Conservation (phyloP, 257 asterid species). For the Solanum bulbocastanum region DNA sequence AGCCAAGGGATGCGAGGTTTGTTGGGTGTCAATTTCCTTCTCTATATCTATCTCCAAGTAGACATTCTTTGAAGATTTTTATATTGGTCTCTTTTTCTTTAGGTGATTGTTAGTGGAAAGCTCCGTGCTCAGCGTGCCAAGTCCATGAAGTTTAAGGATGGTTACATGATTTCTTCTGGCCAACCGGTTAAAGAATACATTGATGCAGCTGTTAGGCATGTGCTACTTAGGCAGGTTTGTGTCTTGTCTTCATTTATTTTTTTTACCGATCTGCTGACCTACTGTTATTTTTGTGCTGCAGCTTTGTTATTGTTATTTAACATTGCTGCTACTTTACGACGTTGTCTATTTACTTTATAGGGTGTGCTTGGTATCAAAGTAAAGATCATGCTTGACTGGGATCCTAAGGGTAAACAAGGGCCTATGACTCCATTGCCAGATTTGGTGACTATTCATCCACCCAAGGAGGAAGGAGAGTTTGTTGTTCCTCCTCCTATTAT, state of each 20-base stretch:
- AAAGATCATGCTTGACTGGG: constrained; percentile 2
- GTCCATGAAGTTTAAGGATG: constrained; percentile 61
- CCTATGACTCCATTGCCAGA: not conserved
- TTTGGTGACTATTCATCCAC: constrained; percentile 32
- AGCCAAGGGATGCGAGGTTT: constrained; percentile 57
- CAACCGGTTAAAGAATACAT: constrained; percentile 61
- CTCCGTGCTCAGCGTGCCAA: constrained; percentile 58
- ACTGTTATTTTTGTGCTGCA: not conserved
- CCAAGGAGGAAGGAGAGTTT: constrained; percentile 42
- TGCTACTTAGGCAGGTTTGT: constrained; percentile 39
- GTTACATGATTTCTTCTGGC: constrained; percentile 64
- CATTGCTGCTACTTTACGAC: not conserved
- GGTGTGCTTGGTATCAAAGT: constrained; percentile 3
- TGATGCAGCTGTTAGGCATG: constrained; percentile 59
- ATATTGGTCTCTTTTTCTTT: not conserved
- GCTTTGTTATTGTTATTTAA: not conserved
- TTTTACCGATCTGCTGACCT: not conserved
- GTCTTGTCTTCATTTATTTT: too few species aligned
- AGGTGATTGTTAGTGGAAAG: constrained; percentile 66
- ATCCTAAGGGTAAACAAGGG: constrained; percentile 4
- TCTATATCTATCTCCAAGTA: not conserved
- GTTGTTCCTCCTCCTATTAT: constrained; percentile 1
- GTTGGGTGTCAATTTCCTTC: not conserved
- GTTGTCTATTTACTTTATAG: not conserved
- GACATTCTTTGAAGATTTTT: not conserved